Conservation (phyloP, 495 filamentous ascomycete genomes). For the Chaetomium fimeti region DNA sequence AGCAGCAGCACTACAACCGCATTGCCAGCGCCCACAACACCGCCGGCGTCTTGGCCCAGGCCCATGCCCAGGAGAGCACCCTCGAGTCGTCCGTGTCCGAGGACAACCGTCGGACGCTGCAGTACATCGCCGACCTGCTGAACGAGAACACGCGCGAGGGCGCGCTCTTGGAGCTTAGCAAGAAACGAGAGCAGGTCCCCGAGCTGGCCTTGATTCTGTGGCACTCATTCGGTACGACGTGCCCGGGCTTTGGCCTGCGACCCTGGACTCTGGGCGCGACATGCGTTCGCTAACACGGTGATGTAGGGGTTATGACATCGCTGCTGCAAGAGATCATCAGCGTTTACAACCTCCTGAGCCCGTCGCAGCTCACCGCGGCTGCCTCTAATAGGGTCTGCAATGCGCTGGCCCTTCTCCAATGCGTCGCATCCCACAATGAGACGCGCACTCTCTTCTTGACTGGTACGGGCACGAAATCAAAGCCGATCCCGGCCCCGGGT, state of each 20-base stretch:
- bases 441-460: constrained; percentile 89
- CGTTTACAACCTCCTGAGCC: constrained; percentile 94
- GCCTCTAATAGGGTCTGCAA: constrained; percentile 98
- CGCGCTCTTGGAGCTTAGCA: constrained; percentile 93
- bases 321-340: constrained; percentile 98
- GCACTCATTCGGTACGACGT: constrained; percentile 89
- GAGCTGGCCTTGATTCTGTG: constrained; percentile 95
- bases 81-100: constrained; percentile 62
- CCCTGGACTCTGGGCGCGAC: neutral
- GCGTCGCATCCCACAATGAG: constrained; percentile 96
- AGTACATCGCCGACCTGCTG: constrained; percentile 89
- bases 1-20: constrained; percentile 75
- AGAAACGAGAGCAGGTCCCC: constrained; percentile 97
- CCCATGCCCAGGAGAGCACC: constrained; percentile 59
- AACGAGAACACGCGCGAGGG: constrained; percentile 84
- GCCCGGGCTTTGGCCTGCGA: neutral
- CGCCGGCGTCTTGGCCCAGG: constrained; percentile 47
- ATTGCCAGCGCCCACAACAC: constrained; percentile 63
- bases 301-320: constrained; percentile 91
- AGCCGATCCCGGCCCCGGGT: neutral
- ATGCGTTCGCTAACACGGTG: constrained; percentile 17
- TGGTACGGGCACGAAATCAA: constrained; percentile 53
- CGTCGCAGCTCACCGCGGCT: constrained; percentile 92
- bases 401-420: constrained; percentile 92
- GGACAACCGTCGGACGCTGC: constrained; percentile 87